Base-by-base conservation (phyloP, 306 rosid genomes). In the Notholithocarpus densiflorus region DNA sequence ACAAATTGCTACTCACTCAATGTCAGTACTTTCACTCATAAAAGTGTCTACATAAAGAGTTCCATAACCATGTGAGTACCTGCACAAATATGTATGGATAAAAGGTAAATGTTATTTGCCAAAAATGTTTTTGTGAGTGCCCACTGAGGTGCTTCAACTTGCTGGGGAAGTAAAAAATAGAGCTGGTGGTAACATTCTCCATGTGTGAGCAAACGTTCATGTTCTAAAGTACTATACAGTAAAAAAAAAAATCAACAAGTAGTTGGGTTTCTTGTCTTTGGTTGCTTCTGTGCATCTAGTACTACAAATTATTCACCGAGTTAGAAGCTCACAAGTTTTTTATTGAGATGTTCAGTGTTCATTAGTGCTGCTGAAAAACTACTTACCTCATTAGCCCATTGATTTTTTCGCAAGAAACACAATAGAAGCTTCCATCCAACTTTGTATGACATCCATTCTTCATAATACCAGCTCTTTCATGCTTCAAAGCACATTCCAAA, bases 401-500 rank as follows among this genome's bases (percentile, higher is more conserved):
- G 75, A 78, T 77, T 84, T 90, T 90, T 81, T 97, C 88, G 59
- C 98, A 94, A 56, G 89, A 89, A 79, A 92, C 84, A 66, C 98
- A 94, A 80, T 81, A 83, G 86, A 88, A 92, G 83, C 86, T 78
- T 80, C 98, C 97, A 51, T 94, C 98, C 82, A 94, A 86, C 85
- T 83, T 86, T 65, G 52, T 64, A 74, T 74, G 60, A 74, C 73
- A 65, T 71, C 78, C 79, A 70, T 77, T 86, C 90, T 92, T 89
- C 86, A 84, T 66, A 82, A 90, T 86, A 75, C 92, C 91, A 73
- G 93, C 75, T 81, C 82, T 84, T 84, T 87, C 88, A 81, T 87
- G 84, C 78, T 78, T 91, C 85, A 92, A 43, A 77, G 98, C 97
- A 86, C 98, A 94, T 87, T 92, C 97, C 82, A 94, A 82, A 90